phyloP scores from a whole-genome alignment of 2,329 filamentous ascomycete genomes.

The Diaporthe sp. region DNA sequence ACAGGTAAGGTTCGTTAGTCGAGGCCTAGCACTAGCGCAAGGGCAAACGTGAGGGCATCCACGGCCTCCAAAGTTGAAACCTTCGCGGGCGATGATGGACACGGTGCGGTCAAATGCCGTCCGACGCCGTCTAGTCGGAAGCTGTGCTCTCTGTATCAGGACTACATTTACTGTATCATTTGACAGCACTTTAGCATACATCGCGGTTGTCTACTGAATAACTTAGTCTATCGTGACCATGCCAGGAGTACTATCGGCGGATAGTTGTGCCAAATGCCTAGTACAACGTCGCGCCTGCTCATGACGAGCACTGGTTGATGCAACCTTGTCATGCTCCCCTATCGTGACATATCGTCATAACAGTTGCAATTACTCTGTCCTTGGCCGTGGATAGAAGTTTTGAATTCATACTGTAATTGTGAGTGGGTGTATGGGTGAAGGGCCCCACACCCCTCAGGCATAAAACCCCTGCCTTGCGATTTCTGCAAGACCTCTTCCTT shows the following conservation, averaged over 20 bases:
- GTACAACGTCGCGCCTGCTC: background rate
- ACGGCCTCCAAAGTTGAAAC: background rate
- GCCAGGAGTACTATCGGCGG: background rate
- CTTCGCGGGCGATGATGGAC: background rate
- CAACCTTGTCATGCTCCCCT: background rate
- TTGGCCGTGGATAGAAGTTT: no score
- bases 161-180: no score
- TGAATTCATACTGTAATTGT: background rate
- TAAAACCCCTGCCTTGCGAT: no score
- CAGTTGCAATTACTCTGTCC: no score
- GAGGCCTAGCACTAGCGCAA: conserved; percentile 4
- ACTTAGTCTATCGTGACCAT: background rate
- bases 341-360: background rate
- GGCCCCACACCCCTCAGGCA: no score
- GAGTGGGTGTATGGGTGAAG: no score
- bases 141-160: background rate
- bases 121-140: background rate
- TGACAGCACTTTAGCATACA: background rate
- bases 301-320: background rate
- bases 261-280: no score
- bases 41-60: background rate
- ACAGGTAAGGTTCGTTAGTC: conserved; percentile 8
- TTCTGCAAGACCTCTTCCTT: no score
- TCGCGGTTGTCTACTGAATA: background rate
- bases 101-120: background rate